Percentiles rank a stretch among this genome's conserved stretches.
Evolutionary conservation across 2,329 filamentous ascomycete species (phyloP).

Genomic region (Trichoderma oligosporum): DNA sequence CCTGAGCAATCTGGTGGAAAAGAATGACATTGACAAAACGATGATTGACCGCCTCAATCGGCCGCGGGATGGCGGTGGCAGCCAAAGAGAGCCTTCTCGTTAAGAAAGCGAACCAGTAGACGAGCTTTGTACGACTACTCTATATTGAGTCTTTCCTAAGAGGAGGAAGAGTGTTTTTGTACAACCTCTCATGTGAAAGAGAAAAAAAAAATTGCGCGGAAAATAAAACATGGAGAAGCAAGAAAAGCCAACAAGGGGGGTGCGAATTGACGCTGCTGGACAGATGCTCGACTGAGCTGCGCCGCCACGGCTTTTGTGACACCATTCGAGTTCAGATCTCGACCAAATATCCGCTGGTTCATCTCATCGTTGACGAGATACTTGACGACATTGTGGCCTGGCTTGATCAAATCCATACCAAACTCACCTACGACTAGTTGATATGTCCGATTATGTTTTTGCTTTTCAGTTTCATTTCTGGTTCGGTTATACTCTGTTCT

Average conservation of each 20-base stretch:
- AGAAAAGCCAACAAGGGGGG: neutral
- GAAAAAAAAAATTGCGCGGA: neutral
- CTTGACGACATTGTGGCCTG: no score
- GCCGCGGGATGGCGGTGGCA: conserved; percentile 23
- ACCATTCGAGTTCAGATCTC: neutral
- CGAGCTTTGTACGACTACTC: no score
- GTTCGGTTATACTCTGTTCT: neutral
- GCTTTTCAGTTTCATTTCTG: neutral
- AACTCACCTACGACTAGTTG: conserved; percentile 12
- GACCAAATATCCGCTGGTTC: neutral
- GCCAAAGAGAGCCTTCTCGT: conserved; percentile 16
- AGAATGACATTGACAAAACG: conserved; percentile 51
- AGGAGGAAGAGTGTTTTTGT: no score
- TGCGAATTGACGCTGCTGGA: conserved; percentile 23
- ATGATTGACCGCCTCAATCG: conserved; percentile 53
- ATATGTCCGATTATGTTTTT: conserved; percentile 4
- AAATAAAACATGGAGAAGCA: neutral
- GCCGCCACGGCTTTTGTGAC: neutral
- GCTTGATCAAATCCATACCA: no score
- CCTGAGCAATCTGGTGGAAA: conserved; percentile 49
- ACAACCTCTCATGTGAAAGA: neutral
- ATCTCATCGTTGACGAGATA: conserved; percentile 23
- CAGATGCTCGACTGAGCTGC: conserved; percentile 19
- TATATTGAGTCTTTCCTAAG: neutral
- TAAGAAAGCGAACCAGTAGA: no score